Evolutionary conservation across 176 grass and related monocot species (phyloP), one percentile per base, ranked within the genome.

Genomic region (Oryza australiensis): DNA sequence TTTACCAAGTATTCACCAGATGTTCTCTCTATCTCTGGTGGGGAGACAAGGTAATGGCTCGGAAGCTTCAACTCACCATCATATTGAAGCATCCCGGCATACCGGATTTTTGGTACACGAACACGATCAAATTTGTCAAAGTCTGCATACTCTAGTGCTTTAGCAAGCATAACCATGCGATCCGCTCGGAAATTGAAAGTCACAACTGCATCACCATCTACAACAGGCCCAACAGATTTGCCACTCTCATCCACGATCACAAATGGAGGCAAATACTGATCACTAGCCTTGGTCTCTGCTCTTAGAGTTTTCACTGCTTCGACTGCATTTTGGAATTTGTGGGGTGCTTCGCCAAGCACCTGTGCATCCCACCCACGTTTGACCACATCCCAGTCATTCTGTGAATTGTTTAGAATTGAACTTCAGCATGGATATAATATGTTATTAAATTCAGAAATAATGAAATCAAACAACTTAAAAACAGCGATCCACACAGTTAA

Each of bases 291-390:
- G 51, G 93, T 82, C 45, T 83, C 64, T 81, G 88, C 90, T 71
- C 96, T 92, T 29, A 99, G 74, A 16, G 84, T 92, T 91, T 94
- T 99, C 40, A 99, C 96, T 59, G 96, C 96, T 90, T 99, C 96
- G 67, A 99, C 43, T 53, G 96, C 90, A 71, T 45, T 90, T 75
- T 69, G 24, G 83, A 99, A 95, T 48, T 99, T 95, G 87, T 95
- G 11, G 45, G 96, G 96, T 67, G 96, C 96, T 88, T 99, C 91
- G 77, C 96, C 96, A 75, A 99, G 96, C 48, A 99, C 93, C 70
- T 99, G 96, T 9, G 96, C 96, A 77, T 99, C 93, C 96, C 96
- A 99, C 9, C 96, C 96, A 82, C 96, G 96, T 65, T 99, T 99
- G 43, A 99, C 91, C 51, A 99, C 96, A 30, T 60, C 62, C 96